A percentile compares a stretch with the other conserved stretches of the same genome.
These are phyloP conservation scores for Casaregolazyma lundiana DNA, from an alignment of 1,139 yeast genomes.

Conservation along the genomic window DNA sequence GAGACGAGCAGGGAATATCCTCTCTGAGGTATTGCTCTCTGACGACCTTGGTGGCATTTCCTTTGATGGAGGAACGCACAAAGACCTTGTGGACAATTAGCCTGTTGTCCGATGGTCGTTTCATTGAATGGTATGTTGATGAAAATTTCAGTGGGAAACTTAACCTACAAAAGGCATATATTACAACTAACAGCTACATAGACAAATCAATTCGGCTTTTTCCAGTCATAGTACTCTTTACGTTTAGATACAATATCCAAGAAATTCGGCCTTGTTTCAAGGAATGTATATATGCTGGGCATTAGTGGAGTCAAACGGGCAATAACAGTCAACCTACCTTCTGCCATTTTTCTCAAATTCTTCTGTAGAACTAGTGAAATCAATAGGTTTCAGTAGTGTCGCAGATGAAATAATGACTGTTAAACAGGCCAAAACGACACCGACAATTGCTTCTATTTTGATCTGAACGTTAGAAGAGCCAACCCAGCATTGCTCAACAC, in stretches of 20 bases:
- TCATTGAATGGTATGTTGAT: not conserved
- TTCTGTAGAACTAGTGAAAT: constrained; percentile 27
- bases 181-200: not conserved
- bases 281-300: constrained; percentile 24
- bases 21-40: constrained; percentile 89
- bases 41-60: constrained; percentile 85
- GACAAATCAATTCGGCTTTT: constrained; percentile 2
- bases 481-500: too few species aligned
- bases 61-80: constrained; percentile 76
- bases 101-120: constrained; percentile 15
- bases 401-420: constrained; percentile 23
- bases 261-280: constrained; percentile 35
- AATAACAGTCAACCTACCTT: constrained; percentile 23
- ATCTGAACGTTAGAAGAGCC: constrained; percentile 22
- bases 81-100: constrained; percentile 71
- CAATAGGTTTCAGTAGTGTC: constrained; percentile 28
- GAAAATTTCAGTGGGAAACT: not conserved
- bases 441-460: constrained; percentile 30
- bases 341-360: constrained; percentile 25
- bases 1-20: constrained; percentile 88
- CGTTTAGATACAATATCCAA: constrained; percentile 29
- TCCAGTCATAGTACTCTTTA: constrained; percentile 29
- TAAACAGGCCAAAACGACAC: constrained; percentile 25
- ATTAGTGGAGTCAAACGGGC: constrained; percentile 10
- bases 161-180: not conserved